Conservation (phyloP, 73 alveolate genomes). For the Tetrahymena malaccensis region DNA sequence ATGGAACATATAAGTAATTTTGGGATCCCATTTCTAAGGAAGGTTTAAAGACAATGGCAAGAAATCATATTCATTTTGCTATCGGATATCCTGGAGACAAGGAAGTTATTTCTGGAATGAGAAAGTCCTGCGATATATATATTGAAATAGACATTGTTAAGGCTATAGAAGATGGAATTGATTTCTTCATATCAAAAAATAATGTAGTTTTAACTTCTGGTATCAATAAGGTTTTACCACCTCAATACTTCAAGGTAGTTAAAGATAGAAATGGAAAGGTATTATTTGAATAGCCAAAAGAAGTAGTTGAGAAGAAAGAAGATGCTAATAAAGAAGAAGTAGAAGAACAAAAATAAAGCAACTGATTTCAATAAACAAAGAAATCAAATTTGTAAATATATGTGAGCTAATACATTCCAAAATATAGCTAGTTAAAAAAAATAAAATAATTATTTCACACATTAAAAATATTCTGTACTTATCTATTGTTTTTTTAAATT, state of each 20-base stretch:
- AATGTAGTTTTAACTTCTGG: conserved; percentile 73
- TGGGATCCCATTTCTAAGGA: conserved; percentile 45
- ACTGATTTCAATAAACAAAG: neutral
- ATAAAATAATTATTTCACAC: no score
- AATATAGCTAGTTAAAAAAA: no score
- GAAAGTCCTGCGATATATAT: conserved; percentile 49
- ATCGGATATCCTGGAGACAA: conserved; percentile 63
- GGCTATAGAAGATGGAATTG: conserved; percentile 63
- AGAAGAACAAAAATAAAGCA: neutral
- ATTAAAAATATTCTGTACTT: no score
- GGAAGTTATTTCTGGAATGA: conserved; percentile 80
- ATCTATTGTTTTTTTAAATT: no score
- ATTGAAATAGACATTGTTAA: conserved; percentile 57
- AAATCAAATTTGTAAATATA: no score
- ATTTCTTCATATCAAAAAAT: conserved; percentile 63
- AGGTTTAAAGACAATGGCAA: conserved; percentile 67
- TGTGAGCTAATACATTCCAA: no score
- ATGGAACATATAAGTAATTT: conserved; percentile 63
- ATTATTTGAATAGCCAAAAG: neutral
- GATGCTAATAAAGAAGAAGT: neutral
- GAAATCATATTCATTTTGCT: conserved; percentile 79
- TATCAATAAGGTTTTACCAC: conserved; percentile 52
- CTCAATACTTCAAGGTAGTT: conserved; percentile 67
- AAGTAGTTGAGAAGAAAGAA: neutral
- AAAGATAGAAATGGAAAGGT: neutral